Evolutionary conservation across 768 basidiomycete genomes (phyloP).

Genomic region (Suillus sp.): DNA sequence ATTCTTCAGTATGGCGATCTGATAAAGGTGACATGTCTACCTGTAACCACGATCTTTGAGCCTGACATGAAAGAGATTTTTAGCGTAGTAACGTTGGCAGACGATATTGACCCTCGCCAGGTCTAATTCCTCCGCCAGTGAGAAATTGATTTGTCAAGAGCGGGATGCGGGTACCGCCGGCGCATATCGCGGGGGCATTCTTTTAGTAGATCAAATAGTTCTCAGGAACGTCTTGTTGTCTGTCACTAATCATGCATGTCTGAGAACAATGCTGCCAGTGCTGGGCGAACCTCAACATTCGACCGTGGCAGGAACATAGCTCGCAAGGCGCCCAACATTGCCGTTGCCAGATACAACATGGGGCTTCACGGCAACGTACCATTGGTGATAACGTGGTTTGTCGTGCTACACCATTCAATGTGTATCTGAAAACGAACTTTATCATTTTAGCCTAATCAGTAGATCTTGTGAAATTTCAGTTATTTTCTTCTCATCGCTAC

Average conservation of each 20-base stretch:
- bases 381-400: background rate
- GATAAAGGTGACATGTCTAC: constrained; percentile 30
- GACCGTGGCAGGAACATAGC: background rate
- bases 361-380: background rate
- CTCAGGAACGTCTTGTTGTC: background rate
- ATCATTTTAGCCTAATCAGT: background rate
- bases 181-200: too few relatives aligned
- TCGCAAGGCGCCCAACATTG: too few relatives aligned
- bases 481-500: constrained; percentile 20
- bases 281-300: background rate
- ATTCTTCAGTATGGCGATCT: background rate
- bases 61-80: constrained; percentile 7
- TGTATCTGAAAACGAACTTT: background rate
- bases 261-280: background rate
- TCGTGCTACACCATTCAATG: background rate
- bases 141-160: background rate
- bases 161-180: background rate
- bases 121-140: background rate
- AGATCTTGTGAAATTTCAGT: constrained; percentile 1
- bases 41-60: constrained; percentile 59
- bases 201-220: background rate
- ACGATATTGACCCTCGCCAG: background rate
- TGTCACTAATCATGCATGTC: background rate
- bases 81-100: background rate
- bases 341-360: background rate